phyloP scores from a whole-genome alignment of 257 asterid genomes.

The Mentha longifolia region DNA sequence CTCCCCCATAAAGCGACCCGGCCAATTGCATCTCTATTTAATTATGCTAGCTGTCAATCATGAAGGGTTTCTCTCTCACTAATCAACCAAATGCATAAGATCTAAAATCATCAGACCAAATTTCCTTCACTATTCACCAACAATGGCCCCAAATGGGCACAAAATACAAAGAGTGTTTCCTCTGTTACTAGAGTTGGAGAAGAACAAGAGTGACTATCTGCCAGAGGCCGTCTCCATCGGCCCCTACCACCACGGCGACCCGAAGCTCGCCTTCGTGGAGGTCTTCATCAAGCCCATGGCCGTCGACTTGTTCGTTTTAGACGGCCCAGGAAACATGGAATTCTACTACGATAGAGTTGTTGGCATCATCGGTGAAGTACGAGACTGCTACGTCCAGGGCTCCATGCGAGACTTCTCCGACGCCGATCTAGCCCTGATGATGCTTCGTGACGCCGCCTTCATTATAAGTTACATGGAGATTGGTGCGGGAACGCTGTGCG shows the following conservation, averaged over 20 bases:
- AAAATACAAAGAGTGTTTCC: background rate
- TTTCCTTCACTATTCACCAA: no score
- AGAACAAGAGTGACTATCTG: background rate
- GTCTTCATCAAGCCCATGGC: background rate
- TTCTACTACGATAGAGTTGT: background rate
- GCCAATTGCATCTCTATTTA: no score
- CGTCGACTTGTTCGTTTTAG: background rate
- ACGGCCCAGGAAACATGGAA: background rate
- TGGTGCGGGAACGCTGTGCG: background rate
- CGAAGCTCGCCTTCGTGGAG: background rate
- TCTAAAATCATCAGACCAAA: no score
- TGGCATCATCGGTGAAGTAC: background rate
- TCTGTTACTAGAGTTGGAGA: background rate
- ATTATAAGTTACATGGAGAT: background rate
- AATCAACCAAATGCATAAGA: no score
- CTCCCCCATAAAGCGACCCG: no score
- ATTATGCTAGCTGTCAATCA: no score
- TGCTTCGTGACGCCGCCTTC: background rate
- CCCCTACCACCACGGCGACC: background rate
- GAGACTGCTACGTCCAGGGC: background rate
- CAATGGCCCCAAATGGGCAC: background rate
- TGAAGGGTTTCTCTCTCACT: no score
- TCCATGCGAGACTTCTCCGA: background rate
- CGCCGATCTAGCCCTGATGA: background rate
- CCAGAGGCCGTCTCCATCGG: background rate